A percentile compares a stretch with the other conserved stretches of the same genome.
phyloP scores from a whole-genome alignment of 768 basidiomycete species.

The Inosperma sp. region DNA sequence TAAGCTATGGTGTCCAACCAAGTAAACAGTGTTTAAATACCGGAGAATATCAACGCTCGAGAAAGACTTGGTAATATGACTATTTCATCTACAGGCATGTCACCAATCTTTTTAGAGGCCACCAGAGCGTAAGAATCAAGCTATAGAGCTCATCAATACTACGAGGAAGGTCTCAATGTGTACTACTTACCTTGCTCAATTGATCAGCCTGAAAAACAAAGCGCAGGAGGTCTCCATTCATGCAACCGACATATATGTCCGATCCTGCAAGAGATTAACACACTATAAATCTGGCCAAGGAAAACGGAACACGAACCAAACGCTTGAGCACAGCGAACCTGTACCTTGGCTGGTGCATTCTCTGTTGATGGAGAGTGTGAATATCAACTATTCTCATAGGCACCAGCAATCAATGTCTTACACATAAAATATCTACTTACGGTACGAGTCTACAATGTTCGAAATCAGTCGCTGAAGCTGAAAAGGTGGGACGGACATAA shows the following conservation, averaged over 20 bases:
- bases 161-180: neutral
- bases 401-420: neutral
- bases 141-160: slow-evolving; percentile 24
- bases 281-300: neutral
- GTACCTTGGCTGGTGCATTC: slow-evolving; percentile 17
- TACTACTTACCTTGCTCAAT: slow-evolving; percentile 37
- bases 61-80: slow-evolving; percentile 72
- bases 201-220: slow-evolving; percentile 65
- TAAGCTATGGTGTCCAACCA: neutral
- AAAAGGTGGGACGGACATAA: slow-evolving; percentile 40
- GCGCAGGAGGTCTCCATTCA: slow-evolving; percentile 79
- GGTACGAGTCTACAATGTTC: slow-evolving; percentile 40
- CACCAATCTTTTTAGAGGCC: slow-evolving; percentile 62
- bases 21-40: slow-evolving; percentile 32
- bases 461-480: slow-evolving; percentile 33
- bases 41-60: slow-evolving; percentile 70
- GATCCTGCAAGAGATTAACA: slow-evolving; percentile 44
- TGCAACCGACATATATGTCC: slow-evolving; percentile 84
- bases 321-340: slow-evolving; percentile 52
- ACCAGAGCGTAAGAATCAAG: slow-evolving; percentile 60
- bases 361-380: neutral
- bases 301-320: slow-evolving; percentile 35
- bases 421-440: slow-evolving; percentile 15
- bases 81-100: slow-evolving; percentile 76
- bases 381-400: neutral